Percentiles rank a stretch among this genome's conserved stretches.
These are phyloP conservation scores for Alternaria sp. DNA, from an alignment of 2,329 filamentous ascomycete genomes.

Conservation along the genomic window DNA sequence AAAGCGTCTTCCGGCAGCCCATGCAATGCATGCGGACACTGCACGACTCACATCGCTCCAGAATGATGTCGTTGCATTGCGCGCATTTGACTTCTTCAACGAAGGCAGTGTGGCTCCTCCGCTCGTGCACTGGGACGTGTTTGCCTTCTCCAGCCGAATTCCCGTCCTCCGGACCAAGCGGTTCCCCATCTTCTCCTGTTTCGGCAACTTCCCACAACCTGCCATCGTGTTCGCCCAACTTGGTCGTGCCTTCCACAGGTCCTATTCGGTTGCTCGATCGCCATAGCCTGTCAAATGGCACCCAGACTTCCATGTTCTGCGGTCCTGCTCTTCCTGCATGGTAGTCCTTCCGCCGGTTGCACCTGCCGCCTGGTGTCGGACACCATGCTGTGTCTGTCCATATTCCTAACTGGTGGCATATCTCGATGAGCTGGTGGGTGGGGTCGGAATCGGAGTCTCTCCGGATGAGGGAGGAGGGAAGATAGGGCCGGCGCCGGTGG, in stretches of 20 bases:
- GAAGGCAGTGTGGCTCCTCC: slow-evolving; percentile 63
- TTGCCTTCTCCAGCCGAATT: slow-evolving; percentile 61
- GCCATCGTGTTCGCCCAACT: slow-evolving; percentile 56
- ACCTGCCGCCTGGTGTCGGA: slow-evolving; percentile 65
- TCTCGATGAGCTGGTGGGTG: slow-evolving; percentile 66
- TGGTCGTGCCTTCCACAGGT: slow-evolving; percentile 45
- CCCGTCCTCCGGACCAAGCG: slow-evolving; percentile 60
- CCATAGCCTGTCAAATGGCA: slow-evolving; percentile 69
- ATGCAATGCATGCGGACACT: slow-evolving; percentile 69
- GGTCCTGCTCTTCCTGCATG: slow-evolving; percentile 64
- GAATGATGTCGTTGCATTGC: slow-evolving; percentile 62
- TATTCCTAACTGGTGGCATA: slow-evolving; percentile 66
- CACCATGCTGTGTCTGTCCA: slow-evolving; percentile 71
- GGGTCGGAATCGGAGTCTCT: slow-evolving; percentile 68
- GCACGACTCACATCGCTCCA: slow-evolving; percentile 67
- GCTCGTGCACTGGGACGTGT: slow-evolving; percentile 62
- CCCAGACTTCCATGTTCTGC: slow-evolving; percentile 66
- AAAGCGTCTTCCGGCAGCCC: slow-evolving; percentile 67
- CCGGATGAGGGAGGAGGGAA: slow-evolving; percentile 63
- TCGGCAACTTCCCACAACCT: slow-evolving; percentile 66
- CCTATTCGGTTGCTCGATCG: slow-evolving; percentile 67
- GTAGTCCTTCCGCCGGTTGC: slow-evolving; percentile 65
- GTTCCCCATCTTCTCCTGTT: slow-evolving; percentile 63
- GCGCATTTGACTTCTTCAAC: slow-evolving; percentile 64
- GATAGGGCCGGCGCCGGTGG: slow-evolving; percentile 66